These are phyloP conservation scores for Kandelia obovata DNA, from an alignment of 345 rosid species.

Conservation along the genomic window DNA sequence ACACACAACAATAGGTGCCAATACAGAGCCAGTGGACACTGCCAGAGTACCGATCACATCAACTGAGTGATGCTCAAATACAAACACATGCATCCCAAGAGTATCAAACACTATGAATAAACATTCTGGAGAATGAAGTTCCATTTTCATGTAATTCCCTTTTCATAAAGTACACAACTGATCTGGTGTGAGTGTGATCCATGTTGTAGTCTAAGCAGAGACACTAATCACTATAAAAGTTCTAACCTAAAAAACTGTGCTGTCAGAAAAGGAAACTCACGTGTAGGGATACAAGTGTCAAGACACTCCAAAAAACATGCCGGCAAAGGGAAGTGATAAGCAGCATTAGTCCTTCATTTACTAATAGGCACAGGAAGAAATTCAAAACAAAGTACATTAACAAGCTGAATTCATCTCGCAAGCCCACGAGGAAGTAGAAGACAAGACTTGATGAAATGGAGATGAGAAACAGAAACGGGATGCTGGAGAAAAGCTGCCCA, in stretches of 20 bases:
- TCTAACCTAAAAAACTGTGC: neutral
- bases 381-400: conserved; percentile 98
- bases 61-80: neutral
- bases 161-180: no score
- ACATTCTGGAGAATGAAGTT: no score
- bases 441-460: conserved; percentile 94
- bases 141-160: no score
- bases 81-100: neutral
- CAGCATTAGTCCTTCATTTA: conserved; percentile 88
- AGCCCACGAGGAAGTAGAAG: conserved; percentile 86
- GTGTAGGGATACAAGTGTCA: conserved; percentile 55
- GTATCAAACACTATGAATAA: neutral
- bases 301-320: conserved; percentile 71
- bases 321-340: conserved; percentile 61
- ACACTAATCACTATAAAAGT: no score
- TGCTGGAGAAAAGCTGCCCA: conserved; percentile 92
- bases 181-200: no score
- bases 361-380: conserved; percentile 84
- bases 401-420: conserved; percentile 84
- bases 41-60: neutral
- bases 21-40: neutral
- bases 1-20: neutral
- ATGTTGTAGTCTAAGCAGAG: no score
- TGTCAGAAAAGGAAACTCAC: conserved; percentile 41
- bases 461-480: conserved; percentile 92